Evolutionary conservation across 1,284 basidiomycete species (phyloP), one percentile per base, ranked within the genome.

Genomic region (Cryptococcus sp.): DNA sequence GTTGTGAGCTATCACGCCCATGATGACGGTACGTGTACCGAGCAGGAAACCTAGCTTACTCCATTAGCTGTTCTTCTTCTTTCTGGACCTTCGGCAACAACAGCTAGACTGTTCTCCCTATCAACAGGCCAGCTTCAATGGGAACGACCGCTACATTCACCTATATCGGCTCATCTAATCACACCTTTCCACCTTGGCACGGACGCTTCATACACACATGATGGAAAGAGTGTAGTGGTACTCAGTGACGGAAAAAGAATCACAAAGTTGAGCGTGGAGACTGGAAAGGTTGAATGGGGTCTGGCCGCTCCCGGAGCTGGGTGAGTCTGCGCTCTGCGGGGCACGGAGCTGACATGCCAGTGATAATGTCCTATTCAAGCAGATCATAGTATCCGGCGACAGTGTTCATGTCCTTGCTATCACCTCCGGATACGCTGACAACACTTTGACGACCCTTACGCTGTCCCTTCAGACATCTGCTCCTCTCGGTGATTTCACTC

Each of bases 21-120:
- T 53, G 80, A 79, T 5, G 79, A 86, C 62, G 76, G 89, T 90
- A 63, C 57, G 75, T 66, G 14, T 3, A 35, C 45, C 38, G 8
- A 36, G 11, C 30, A 6, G 31, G 3, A 4, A 13, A 33, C 15
- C 23, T 30, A 15, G 35, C 31, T 31, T 34, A 8, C 30, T 4
- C 15, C 4, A 33, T 13, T 30, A 90, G 89, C 79, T 46, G 77
- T 92, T 31, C 82, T 86, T 30, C 78, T 86, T 5, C 77, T 95
- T 32, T 93, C 90, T 34, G 90, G 90, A 10, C 79, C 84, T 2
- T 84, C 85, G 3, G 88, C 85, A 3, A 79, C 86, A 5, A 86
- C 80, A 0, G 78, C 89, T n/a, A 84, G 90, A 23, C 73, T 84
- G 10, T 86, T 90, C 66, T 84, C 90, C 47, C 76, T 80, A 6